A percentile compares a stretch with the other conserved stretches of the same genome.
phyloP scores from a whole-genome alignment of 495 filamentous ascomycete genomes.

The Chaetomium fimeti region DNA sequence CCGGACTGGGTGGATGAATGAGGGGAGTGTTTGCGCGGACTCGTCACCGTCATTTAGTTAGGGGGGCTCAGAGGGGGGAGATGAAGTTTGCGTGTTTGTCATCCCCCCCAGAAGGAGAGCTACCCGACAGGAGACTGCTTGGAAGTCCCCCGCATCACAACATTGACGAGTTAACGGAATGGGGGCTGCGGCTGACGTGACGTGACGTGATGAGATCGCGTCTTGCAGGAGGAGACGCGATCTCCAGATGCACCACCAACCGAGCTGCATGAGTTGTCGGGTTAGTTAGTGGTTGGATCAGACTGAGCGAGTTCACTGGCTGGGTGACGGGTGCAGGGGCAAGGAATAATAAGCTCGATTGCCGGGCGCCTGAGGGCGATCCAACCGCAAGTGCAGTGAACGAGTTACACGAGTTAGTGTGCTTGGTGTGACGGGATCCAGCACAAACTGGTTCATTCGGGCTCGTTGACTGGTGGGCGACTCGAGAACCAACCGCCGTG shows the following conservation, averaged over 20 bases:
- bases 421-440: too few relatives aligned
- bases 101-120: not conserved
- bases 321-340: too few relatives aligned
- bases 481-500: not conserved
- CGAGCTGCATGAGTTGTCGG: too few relatives aligned
- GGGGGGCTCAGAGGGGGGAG: not conserved
- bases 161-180: not conserved
- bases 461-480: too few relatives aligned
- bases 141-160: not conserved
- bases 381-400: too few relatives aligned
- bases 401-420: too few relatives aligned
- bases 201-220: slow-evolving; percentile 8
- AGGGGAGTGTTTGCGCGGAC: not conserved
- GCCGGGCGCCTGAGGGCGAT: too few relatives aligned
- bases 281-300: too few relatives aligned
- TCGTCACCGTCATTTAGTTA: not conserved
- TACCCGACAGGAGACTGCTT: not conserved
- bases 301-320: too few relatives aligned
- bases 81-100: not conserved
- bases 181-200: not conserved
- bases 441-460: too few relatives aligned
- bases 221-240: not conserved
- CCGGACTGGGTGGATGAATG: not conserved
- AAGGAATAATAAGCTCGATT: too few relatives aligned
- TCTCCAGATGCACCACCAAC: not conserved